These are phyloP conservation scores for Colletotrichum costaricense DNA, from an alignment of 2,329 filamentous ascomycete genomes.

Conservation along the genomic window DNA sequence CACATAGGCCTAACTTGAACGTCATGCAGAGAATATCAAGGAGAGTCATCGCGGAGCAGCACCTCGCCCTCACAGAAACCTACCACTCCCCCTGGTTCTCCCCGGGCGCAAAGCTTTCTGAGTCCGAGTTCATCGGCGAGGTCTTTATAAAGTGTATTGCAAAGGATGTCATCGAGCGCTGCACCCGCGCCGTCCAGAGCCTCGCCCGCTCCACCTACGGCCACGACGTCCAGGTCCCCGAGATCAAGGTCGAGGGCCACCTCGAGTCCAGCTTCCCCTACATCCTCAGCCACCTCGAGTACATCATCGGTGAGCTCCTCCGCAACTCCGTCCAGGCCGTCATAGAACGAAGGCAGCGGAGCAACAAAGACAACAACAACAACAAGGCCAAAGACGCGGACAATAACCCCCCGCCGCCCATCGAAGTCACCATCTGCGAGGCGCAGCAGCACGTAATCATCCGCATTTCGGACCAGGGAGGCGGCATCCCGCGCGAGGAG, in stretches of 20 bases:
- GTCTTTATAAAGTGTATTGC: conserved; percentile 95
- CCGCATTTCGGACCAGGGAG: conserved; percentile 93
- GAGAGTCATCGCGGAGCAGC: conserved; percentile 96
- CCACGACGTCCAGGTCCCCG: conserved; percentile 76
- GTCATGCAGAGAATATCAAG: conserved; percentile 84
- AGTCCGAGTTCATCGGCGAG: conserved; percentile 91
- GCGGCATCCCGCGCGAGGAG: conserved; percentile 87
- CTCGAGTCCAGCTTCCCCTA: conserved; percentile 93
- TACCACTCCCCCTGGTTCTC: conserved; percentile 93
- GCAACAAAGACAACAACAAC: conserved; percentile 43
- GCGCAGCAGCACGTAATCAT: conserved; percentile 95
- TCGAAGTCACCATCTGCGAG: conserved; percentile 95
- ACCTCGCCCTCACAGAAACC: conserved; percentile 93
- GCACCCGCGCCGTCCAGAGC: conserved; percentile 79
- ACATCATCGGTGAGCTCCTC: conserved; percentile 94
- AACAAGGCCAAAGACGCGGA: conserved; percentile 32
- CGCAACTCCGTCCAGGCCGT: conserved; percentile 95
- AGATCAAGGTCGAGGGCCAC: conserved; percentile 87
- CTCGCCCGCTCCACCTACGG: conserved; percentile 83
- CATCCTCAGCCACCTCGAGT: conserved; percentile 95
- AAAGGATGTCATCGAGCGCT: conserved; percentile 86
- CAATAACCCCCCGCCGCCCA: conserved; percentile 68
- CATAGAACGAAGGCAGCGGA: conserved; percentile 76
- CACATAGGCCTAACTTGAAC: conserved; percentile 10
- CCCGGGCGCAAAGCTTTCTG: conserved; percentile 77